Conservation (phyloP, 192 early-diverging fungal genomes). For the Backusella sp. region DNA sequence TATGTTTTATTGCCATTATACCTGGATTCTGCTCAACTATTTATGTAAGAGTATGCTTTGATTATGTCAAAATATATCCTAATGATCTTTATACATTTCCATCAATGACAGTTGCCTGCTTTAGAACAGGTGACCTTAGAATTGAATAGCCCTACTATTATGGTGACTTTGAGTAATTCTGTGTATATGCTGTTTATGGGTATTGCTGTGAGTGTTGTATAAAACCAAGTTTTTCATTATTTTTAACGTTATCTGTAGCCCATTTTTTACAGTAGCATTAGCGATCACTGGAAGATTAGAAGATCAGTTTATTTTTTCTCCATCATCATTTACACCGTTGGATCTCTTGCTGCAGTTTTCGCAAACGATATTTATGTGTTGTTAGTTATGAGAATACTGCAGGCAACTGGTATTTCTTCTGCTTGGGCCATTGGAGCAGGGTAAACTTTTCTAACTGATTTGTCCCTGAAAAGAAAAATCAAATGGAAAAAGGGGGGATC, state of each 20-base stretch:
- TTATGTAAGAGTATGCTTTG: slow-evolving; percentile 17
- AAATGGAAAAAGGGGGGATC: neutral
- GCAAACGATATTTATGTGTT: slow-evolving; percentile 35
- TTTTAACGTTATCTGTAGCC: slow-evolving; percentile 16
- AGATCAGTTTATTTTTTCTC: slow-evolving; percentile 42
- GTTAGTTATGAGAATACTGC: slow-evolving; percentile 41
- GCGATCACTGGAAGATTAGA: slow-evolving; percentile 43
- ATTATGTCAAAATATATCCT: neutral
- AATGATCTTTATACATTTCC: neutral
- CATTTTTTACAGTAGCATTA: slow-evolving; percentile 43
- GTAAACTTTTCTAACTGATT: slow-evolving; percentile 6
- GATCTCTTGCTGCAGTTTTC: slow-evolving; percentile 43
- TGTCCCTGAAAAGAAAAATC: neutral
- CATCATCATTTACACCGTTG: slow-evolving; percentile 39
- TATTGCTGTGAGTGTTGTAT: slow-evolving; percentile 28
- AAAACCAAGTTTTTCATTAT: neutral
- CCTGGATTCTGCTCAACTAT: slow-evolving; percentile 39
- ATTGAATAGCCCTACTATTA: slow-evolving; percentile 27
- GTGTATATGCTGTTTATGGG: slow-evolving; percentile 54
- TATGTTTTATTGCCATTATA: slow-evolving; percentile 16
- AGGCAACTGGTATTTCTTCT: slow-evolving; percentile 45
- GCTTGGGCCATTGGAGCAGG: slow-evolving; percentile 47
- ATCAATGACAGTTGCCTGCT: slow-evolving; percentile 19
- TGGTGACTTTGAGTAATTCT: slow-evolving; percentile 35
- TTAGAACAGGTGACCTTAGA: slow-evolving; percentile 13